Evolutionary conservation across 805 yeast species (phyloP), one percentile per base, ranked within the genome.

Genomic region (Wickerhamomyces mucosus): DNA sequence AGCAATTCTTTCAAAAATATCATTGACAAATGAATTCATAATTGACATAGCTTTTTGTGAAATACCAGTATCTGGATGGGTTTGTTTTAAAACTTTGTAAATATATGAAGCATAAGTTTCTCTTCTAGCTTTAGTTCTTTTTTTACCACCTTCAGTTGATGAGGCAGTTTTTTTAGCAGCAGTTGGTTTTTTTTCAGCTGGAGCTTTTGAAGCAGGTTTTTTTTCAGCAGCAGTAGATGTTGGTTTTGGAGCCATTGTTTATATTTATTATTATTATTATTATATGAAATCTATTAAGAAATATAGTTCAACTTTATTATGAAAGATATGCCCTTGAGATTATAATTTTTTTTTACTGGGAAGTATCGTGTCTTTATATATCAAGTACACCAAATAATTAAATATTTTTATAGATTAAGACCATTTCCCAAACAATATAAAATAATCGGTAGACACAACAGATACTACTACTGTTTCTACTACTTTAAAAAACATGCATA

Each of bases 31-130:
- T 28, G 96, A 88, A 81, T 89, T 89, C 89, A 88, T 78, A 63
- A 89, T 89, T 45, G 95, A 85, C 95, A 89, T 88, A 46, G 96
- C 95, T 61, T 84, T 83, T 69, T 86, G 94, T 51, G 96, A 88
- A 62, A 88, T 88, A 84, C 96, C 96, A 42, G 97, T 88, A 65
- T 88, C 96, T 65, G 96, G 96, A 67, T 88, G 96, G 40, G 96
- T 88, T 75, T 88, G 96, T 69, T 86, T 86, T 62, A 88, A 79
- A 50, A 88, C 96, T 69, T 88, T 89, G 92, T 88, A 88, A 61
- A 89, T 88, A 70, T 88, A 89, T 41, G 96, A 85, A 46, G 95
- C 84, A 73, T 86, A 88, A 45, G 96, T 85, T 71, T 89, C 96
- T 80, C 85, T 86, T 78, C 96, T 85, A 54, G 88, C 67, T 80